Percentiles rank a stretch among this genome's conserved stretches.
Conservation (phyloP, 1,284 basidiomycete genomes). For the Butyriboletus appendiculatus region DNA sequence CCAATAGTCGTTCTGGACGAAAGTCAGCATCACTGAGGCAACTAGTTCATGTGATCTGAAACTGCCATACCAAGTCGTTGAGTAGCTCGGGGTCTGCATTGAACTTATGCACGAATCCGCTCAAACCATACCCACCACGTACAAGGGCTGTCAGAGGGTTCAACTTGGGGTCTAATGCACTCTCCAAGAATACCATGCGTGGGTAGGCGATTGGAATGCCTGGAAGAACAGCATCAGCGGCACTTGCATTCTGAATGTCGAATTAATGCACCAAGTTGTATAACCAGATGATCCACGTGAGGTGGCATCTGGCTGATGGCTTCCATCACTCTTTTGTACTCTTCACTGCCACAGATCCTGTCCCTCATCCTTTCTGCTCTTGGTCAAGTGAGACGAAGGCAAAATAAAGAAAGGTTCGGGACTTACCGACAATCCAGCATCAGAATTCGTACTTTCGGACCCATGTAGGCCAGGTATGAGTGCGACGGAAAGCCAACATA, state of each 20-base stretch:
- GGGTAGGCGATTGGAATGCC: conserved; percentile 87
- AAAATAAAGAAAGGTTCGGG: background rate
- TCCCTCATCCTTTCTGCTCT: conserved; percentile 86
- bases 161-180: conserved; percentile 73
- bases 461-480: conserved; percentile 74
- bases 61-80: conserved; percentile 77
- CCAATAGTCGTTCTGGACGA: conserved; percentile 82
- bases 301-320: conserved; percentile 57
- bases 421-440: conserved; percentile 83
- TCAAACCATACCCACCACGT: conserved; percentile 64
- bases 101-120: conserved; percentile 89
- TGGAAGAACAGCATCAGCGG: conserved; percentile 27
- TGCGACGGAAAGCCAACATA: conserved; percentile 82
- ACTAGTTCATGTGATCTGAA: background rate
- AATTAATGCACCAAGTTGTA: conserved; percentile 64
- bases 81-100: conserved; percentile 89
- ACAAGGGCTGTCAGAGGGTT: conserved; percentile 83
- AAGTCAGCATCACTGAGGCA: background rate
- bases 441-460: conserved; percentile 71
- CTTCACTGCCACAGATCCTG: conserved; percentile 70
- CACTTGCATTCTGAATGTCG: background rate
- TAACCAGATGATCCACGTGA: conserved; percentile 76
- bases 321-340: conserved; percentile 79
- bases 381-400: conserved; percentile 5
- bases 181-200: conserved; percentile 88